Evolutionary conservation across 2,329 filamentous ascomycete genomes (phyloP).

Genomic region (Talaromyces sp.): DNA sequence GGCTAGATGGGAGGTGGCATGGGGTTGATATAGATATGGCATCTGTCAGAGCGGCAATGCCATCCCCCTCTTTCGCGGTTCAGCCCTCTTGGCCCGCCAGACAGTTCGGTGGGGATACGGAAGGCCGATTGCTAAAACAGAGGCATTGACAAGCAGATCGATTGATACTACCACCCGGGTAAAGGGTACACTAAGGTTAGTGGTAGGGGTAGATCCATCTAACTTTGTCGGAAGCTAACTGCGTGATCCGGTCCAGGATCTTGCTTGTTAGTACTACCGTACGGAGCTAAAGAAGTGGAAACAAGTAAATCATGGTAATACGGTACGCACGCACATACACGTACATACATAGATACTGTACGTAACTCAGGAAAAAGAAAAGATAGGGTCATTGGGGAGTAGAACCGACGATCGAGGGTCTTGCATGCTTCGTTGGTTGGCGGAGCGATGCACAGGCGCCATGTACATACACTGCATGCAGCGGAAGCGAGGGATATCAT

Average conservation of each 20-base stretch:
- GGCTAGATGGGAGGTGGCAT: background rate
- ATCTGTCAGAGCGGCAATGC: slow-evolving; percentile 2
- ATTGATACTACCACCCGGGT: slow-evolving; percentile 1
- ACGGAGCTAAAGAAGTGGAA: background rate
- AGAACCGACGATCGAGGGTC: background rate
- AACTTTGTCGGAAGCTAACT: background rate
- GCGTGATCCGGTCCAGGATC: slow-evolving; percentile 1
- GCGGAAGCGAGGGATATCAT: slow-evolving; percentile 9
- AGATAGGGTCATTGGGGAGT: background rate
- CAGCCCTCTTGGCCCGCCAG: background rate
- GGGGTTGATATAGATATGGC: slow-evolving; percentile 4
- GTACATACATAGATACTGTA: background rate
- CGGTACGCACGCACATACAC: background rate
- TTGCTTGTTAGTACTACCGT: background rate
- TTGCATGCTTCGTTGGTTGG: background rate
- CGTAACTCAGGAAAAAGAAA: background rate
- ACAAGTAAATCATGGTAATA: background rate
- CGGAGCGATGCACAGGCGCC: background rate
- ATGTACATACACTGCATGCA: background rate
- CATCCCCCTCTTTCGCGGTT: background rate
- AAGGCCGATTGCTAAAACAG: background rate
- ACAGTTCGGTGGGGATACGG: background rate
- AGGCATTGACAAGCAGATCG: background rate
- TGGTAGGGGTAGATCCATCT: background rate
- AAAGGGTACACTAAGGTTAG: slow-evolving; percentile 7